Conservation (phyloP, 1,284 basidiomycete species). For the Heterobasidion occidentale region DNA sequence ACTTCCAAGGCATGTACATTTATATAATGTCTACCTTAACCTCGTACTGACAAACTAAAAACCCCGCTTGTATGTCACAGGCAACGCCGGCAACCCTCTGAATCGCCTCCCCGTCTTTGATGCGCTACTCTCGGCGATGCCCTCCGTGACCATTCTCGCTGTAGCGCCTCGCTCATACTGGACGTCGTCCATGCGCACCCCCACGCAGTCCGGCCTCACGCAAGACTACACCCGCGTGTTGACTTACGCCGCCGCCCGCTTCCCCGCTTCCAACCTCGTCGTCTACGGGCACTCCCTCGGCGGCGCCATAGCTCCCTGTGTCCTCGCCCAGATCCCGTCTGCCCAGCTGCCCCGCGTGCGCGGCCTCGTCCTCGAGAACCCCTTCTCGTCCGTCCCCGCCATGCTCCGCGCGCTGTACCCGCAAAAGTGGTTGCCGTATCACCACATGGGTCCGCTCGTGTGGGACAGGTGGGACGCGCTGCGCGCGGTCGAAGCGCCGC, state of each 20-base stretch:
- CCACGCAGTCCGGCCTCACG: slow-evolving; percentile 30
- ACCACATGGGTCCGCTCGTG: slow-evolving; percentile 33
- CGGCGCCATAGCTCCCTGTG: slow-evolving; percentile 33
- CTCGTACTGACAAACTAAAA: too few relatives aligned
- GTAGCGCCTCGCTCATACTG: slow-evolving; percentile 35
- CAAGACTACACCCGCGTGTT: slow-evolving; percentile 31
- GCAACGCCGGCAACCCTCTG: slow-evolving; percentile 44
- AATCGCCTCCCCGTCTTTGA: slow-evolving; percentile 37
- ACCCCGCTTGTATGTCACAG: slow-evolving; percentile 15
- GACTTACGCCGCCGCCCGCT: slow-evolving; percentile 22
- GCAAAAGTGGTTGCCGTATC: slow-evolving; percentile 41
- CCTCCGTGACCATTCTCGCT: slow-evolving; percentile 23
- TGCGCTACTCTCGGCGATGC: slow-evolving; percentile 11
- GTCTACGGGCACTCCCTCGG: slow-evolving; percentile 47
- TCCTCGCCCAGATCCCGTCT: slow-evolving; percentile 17
- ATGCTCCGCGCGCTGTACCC: slow-evolving; percentile 45
- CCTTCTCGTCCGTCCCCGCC: slow-evolving; percentile 38
- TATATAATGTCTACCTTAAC: too few relatives aligned
- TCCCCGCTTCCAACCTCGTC: slow-evolving; percentile 26
- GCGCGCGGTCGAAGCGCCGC: slow-evolving; percentile 14
- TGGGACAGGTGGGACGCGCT: slow-evolving; percentile 42
- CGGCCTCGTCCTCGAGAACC: slow-evolving; percentile 42
- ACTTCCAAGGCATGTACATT: slow-evolving; percentile 27
- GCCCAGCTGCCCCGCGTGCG: slow-evolving; percentile 16
- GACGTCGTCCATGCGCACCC: slow-evolving; percentile 25